Conservation (phyloP, 2,329 filamentous ascomycete species). For the Xylariomycetidae sp. region DNA sequence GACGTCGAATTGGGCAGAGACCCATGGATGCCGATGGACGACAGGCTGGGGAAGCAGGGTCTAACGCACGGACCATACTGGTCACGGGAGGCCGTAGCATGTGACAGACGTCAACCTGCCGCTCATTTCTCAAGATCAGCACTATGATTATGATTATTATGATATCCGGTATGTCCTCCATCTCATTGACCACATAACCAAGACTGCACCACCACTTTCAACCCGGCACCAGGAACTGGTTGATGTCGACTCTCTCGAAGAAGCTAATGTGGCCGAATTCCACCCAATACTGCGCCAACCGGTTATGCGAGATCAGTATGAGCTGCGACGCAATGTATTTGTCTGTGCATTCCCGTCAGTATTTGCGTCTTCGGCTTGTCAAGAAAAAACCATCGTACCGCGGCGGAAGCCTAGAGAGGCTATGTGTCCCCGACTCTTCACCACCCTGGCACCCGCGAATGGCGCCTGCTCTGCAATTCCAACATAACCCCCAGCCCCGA, state of each 20-base stretch:
- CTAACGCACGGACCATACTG: too few relatives aligned
- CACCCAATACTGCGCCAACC: constrained; percentile 78
- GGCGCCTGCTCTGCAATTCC: constrained; percentile 57
- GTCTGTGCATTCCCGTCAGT: constrained; percentile 41
- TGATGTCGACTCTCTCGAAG: constrained; percentile 55
- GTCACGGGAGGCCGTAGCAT: too few relatives aligned
- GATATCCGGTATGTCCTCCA: too few relatives aligned
- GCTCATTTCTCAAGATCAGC: too few relatives aligned
- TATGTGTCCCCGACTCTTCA: constrained; percentile 71
- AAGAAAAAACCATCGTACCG: constrained; percentile 48
- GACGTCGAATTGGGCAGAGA: too few relatives aligned
- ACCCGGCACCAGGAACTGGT: constrained; percentile 38
- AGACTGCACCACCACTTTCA: too few relatives aligned
- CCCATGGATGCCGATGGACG: too few relatives aligned
- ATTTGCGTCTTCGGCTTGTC: constrained; percentile 6
- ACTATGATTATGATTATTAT: too few relatives aligned
- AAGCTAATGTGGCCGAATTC: constrained; percentile 54
- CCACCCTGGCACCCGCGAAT: constrained; percentile 69
- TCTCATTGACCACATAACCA: too few relatives aligned
- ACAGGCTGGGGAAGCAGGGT: too few relatives aligned
- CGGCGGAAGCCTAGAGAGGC: constrained; percentile 64
- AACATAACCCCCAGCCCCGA: constrained; percentile 61
- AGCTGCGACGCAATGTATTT: constrained; percentile 70
- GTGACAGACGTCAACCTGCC: too few relatives aligned
- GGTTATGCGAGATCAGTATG: constrained; percentile 70